Evolutionary conservation across 176 grass and related monocot genomes (phyloP).

Genomic region (Hordeum marinum): DNA sequence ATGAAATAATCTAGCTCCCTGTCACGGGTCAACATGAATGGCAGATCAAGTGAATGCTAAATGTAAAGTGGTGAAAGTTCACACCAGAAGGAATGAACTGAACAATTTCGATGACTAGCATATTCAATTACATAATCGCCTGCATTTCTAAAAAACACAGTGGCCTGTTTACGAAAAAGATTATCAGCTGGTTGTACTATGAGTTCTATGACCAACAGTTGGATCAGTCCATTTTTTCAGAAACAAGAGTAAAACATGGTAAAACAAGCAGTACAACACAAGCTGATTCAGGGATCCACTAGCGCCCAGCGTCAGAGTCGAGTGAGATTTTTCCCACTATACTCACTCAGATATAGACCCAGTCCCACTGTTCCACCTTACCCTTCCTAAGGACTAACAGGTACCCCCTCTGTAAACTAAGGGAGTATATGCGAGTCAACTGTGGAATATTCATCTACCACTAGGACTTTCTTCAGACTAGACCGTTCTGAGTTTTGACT

Average conservation of each 20-base stretch:
- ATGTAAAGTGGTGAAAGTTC: not conserved
- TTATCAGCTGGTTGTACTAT: not conserved
- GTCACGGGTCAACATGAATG: not conserved
- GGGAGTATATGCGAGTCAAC: no score
- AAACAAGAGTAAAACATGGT: not conserved
- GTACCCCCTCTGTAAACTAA: no score
- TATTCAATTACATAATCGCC: no score
- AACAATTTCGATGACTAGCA: no score
- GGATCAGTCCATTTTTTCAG: not conserved
- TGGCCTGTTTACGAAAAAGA: not conserved
- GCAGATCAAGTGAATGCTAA: not conserved
- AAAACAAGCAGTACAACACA: not conserved
- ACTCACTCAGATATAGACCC: not conserved
- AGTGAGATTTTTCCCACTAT: not conserved
- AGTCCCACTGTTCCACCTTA: slow-evolving; percentile 5
- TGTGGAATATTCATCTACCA: no score
- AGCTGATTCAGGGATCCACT: slow-evolving; percentile 37
- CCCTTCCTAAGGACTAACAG: not conserved
- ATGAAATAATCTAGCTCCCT: not conserved
- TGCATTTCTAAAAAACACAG: not conserved
- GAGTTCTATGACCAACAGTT: no score
- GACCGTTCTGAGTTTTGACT: no score
- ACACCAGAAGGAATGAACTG: not conserved
- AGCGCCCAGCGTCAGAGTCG: not conserved
- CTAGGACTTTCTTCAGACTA: no score